Evolutionary conservation across 495 filamentous ascomycete species (phyloP), one percentile per base, ranked within the genome.

Genomic region (Terfezia claveryi): DNA sequence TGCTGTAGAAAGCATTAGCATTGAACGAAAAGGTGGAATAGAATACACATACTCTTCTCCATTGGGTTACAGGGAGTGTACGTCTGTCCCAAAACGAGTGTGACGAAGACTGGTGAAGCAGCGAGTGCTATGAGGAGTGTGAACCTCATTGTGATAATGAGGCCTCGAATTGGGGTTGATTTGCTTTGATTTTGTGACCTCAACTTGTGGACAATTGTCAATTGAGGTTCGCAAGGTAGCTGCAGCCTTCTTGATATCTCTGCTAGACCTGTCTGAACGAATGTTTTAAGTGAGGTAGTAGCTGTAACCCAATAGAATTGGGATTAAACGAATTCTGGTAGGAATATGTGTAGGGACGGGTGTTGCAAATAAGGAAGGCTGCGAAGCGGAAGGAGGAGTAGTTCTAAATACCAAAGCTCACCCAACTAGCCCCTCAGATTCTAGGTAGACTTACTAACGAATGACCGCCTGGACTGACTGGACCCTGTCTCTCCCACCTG

Each of bases 61-160:
- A 77, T 72, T 44, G 85, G 85, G 61, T 92, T 81, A 67, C 85
- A 92, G 57, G 68, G 70, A 17, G 80, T 82, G 62, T 73, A 82
- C 38, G 85, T 91, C 72, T 91, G 85, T 51, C 79, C 83, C 58
- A 72, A 65, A 37, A 72, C 78, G 57, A 78, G 59, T 1, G 54
- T 36, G 10, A 54, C 49, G 37, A 63, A 32, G 20, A 53, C 27
- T n/a, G 23, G 50, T 11, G n/a, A 32, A 12, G 50, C 14, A 27
- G 23, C 50, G 10, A 20, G n/a, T n/a, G 50, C 50, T 32, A 6
- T 2, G 44, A 49, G 44, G 8, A 4, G 2, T 51, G 50, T 12
- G 11, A 51, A 27, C 50, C 23, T 51, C n/a, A 51, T 51, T 20
- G n/a, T 16, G 50, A 16, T 51, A 5, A 23, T 51, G 5, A 2